Base-by-base conservation (phyloP, 768 basidiomycete genomes). In the Sporobolomyces phaffii region DNA sequence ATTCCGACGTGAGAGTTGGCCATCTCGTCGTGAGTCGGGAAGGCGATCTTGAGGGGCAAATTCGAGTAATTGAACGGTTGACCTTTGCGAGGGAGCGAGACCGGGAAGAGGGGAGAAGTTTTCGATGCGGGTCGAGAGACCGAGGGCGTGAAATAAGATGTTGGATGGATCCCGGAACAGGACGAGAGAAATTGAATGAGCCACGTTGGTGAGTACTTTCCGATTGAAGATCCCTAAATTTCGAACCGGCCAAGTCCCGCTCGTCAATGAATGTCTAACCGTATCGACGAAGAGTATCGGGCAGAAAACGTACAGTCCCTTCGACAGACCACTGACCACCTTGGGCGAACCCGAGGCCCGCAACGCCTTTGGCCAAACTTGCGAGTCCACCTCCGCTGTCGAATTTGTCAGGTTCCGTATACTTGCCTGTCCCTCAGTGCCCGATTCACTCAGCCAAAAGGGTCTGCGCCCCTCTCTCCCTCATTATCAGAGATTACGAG, bases 251-350 rank as follows among this genome's bases (percentile, higher is more conserved):
- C n/a, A n/a, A n/a, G n/a, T n/a, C n/a, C n/a, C n/a, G n/a, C n/a
- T n/a, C n/a, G n/a, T n/a, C n/a, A 18, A n/a, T 33, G 7, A 18
- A 31, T 33, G 18, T 9, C 10, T 7, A 22, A 38, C 15, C 28
- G 52, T 24, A 36, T 8, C 10, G 20, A 54, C 14, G 33, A 11
- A 10, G 29, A 33, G 34, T 26, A 50, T 8, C 15, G 22, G 9
- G 31, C 3, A 17, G 22, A 10, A 24, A 28, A 40, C 60, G 40
- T 13, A 65, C 68, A 7, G 69, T 62, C 13, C 34, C 65, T 56
- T 71, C 70, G 28, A 71, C 41, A 47, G 60, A 38, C 65, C 65
- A 71, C 5, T 15, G 13, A 5, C 65, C 70, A n/a, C 70, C 65
- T 14, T 17, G 5, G 13, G 44, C 31, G 36, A 71, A 64, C 2